Conservation (phyloP, 108 stramenopile species). For the Nitzschia sp. region DNA sequence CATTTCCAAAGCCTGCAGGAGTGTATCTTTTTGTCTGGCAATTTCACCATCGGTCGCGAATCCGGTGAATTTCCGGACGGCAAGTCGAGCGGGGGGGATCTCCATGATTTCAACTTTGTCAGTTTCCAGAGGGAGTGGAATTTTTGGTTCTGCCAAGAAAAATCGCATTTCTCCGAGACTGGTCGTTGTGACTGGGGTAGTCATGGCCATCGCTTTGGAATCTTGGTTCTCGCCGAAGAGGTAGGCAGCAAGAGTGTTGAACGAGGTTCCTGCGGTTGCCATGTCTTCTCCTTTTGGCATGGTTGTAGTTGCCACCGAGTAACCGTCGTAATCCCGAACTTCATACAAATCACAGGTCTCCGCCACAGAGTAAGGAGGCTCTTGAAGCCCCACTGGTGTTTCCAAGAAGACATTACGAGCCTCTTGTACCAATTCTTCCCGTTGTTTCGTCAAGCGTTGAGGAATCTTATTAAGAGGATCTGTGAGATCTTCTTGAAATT, state of each 20-base stretch:
- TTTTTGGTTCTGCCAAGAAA: conserved; percentile 45
- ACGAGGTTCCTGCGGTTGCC: conserved; percentile 65
- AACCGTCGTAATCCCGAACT: conserved; percentile 84
- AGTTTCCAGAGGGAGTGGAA: conserved; percentile 38
- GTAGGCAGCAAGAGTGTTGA: conserved; percentile 91
- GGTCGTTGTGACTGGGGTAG: conserved; percentile 90
- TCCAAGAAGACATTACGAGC: conserved; percentile 76
- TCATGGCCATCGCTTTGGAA: conserved; percentile 87
- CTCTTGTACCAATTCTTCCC: conserved; percentile 63
- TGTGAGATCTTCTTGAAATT: conserved; percentile 68
- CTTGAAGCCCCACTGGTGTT: conserved; percentile 80
- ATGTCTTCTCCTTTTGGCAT: conserved; percentile 55
- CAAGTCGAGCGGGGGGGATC: conserved; percentile 71
- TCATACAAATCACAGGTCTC: conserved; percentile 64
- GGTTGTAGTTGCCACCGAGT: conserved; percentile 69
- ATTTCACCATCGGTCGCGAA: conserved; percentile 93
- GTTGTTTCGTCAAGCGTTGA: conserved; percentile 66
- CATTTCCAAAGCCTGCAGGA: conserved; percentile 65
- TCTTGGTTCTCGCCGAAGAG: conserved; percentile 90
- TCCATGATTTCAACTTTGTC: conserved; percentile 55
- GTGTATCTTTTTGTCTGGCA: conserved; percentile 80
- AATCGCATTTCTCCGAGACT: conserved; percentile 85
- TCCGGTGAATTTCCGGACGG: conserved; percentile 80
- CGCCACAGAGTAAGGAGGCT: conserved; percentile 71
- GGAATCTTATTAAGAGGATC: conserved; percentile 69